phyloP scores from a whole-genome alignment of 148 eudicot species.

The Vaccinium vitisidaea region DNA sequence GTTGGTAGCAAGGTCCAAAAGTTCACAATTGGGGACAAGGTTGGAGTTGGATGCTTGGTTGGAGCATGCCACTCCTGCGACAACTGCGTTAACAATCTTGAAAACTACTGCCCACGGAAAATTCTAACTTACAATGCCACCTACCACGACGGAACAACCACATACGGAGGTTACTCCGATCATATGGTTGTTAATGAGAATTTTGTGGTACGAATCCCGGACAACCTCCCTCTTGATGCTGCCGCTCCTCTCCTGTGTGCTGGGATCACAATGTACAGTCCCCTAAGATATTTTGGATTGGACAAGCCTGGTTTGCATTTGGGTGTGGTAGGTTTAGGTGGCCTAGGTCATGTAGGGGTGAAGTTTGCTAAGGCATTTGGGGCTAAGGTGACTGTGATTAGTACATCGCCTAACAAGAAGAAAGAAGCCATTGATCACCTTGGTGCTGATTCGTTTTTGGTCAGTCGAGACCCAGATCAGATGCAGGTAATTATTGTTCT shows the following conservation, averaged over 20 bases:
- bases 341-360: constrained; percentile 8
- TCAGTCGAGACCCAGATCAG: constrained; percentile 4
- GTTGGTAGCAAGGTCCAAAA: constrained; percentile 30
- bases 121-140: constrained; percentile 21
- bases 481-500: constrained; percentile 4
- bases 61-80: constrained; percentile 37
- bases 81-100: constrained; percentile 24
- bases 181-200: constrained; percentile 30
- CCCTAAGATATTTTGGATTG: background rate
- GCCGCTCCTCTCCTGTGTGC: constrained; percentile 16
- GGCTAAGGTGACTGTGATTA: constrained; percentile 13
- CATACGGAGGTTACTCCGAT: constrained; percentile 36
- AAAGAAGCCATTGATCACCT: constrained; percentile 8
- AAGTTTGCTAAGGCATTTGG: constrained; percentile 17
- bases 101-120: constrained; percentile 23
- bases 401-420: constrained; percentile 12
- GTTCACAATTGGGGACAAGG: constrained; percentile 30
- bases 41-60: constrained; percentile 32
- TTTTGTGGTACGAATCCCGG: constrained; percentile 23
- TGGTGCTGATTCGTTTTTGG: constrained; percentile 13
- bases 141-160: constrained; percentile 18
- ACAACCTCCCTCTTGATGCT: constrained; percentile 30
- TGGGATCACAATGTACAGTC: constrained; percentile 10
- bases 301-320: constrained; percentile 16
- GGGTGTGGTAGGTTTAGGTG: constrained; percentile 17